These are phyloP conservation scores for Cymbopogon citratus DNA, from an alignment of 176 grass and related monocot genomes.

Conservation along the genomic window DNA sequence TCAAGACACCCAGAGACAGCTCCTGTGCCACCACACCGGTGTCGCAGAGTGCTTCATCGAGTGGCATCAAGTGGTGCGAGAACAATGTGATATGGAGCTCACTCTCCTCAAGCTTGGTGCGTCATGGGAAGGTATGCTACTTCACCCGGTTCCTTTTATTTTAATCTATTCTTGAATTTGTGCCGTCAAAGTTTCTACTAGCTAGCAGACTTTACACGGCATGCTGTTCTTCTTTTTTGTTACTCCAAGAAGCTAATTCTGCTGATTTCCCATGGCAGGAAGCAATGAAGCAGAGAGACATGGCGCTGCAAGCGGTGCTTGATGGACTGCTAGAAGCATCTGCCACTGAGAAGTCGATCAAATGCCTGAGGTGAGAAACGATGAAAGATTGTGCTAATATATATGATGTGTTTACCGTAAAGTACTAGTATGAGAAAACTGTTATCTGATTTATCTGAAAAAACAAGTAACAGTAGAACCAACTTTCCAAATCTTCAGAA, in stretches of 20 bases:
- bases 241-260: background rate
- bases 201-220: background rate
- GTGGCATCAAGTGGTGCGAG: conserved; percentile 50
- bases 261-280: conserved; percentile 32
- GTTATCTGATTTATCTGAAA: background rate
- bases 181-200: background rate
- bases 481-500: background rate
- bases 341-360: conserved; percentile 60
- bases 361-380: conserved; percentile 57
- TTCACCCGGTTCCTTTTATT: background rate
- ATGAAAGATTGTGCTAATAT: background rate
- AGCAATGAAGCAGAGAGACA: conserved; percentile 70
- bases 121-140: conserved; percentile 57
- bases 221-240: background rate
- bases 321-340: conserved; percentile 80
- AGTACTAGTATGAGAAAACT: background rate
- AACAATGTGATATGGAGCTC: conserved; percentile 47
- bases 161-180: background rate
- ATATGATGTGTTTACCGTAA: background rate
- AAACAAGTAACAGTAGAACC: background rate
- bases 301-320: conserved; percentile 56
- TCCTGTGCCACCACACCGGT: background rate
- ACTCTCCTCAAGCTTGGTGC: conserved; percentile 56
- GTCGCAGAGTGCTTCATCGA: conserved; percentile 13
- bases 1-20: conserved; percentile 39